Evolutionary conservation across 2,329 filamentous ascomycete genomes (phyloP), one percentile per base, ranked within the genome.

Genomic region (Aschersonia sp.): DNA sequence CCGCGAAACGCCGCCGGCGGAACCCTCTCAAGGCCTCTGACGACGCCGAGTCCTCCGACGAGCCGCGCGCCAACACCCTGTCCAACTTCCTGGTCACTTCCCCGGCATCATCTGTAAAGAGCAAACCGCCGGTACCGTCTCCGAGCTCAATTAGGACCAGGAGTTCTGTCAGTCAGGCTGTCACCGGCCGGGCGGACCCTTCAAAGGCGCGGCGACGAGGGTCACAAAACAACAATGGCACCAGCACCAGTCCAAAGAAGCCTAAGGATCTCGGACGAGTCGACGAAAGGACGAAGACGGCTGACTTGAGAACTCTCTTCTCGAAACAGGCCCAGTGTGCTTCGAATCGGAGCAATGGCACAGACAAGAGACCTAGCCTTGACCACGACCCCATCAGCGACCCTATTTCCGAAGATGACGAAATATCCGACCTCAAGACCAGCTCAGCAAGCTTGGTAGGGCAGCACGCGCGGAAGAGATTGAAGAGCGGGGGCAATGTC

Each of bases 331-430:
- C 72, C 6, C 73, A 79, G 52, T 70, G 67, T 40, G 67, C 66
- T 22, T 58, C 66, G 35, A 63, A 60, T 47, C 54, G 60, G 2
- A 57, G 61, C n/a, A 56, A 57, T 3, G 52, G 53, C 7, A 58
- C 56, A 43, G 60, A 62, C 12, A 56, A 55, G 44, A 58, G 55
- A 43, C 52, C 53, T 37, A 48, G 58, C 22, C 55, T 60, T 8
- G 54, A 69, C 32, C 71, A 76, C 50, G 73, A 77, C 51, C 70
- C 75, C 39, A 62, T 69, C 45, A 73, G 69, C 62, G 72, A 77
- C 53, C 70, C 71, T 2, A 79, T 81, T 55, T 81, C 77, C 32
- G 77, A 78, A 46, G 74, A 79, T 47, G 76, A 79, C 54, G 72
- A 76, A 32, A 68, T 79, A 35, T 67, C 66, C 5, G 70, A 74